phyloP scores from a whole-genome alignment of 768 basidiomycete species.

The Collybia nuda region DNA sequence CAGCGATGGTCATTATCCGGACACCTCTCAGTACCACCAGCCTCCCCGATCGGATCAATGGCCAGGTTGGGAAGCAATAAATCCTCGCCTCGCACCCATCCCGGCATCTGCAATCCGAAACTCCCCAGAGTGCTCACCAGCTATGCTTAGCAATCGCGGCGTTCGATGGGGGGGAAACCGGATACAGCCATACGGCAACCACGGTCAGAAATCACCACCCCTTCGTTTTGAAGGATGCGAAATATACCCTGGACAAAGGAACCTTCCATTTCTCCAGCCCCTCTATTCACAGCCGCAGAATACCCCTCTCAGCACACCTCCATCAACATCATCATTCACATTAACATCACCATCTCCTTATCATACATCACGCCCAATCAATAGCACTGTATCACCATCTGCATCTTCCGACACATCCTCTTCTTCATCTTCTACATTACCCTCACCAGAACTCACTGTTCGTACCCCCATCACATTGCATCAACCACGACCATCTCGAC shows the following conservation, averaged over 20 bases:
- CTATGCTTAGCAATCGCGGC: slow-evolving; percentile 4
- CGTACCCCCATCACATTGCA: slow-evolving; percentile 33
- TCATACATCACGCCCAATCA: slow-evolving; percentile 1
- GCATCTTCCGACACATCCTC: slow-evolving; percentile 13
- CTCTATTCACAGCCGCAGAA: slow-evolving; percentile 7
- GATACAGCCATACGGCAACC: slow-evolving; percentile 8
- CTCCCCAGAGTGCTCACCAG: slow-evolving; percentile 6
- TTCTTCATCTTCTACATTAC: slow-evolving; percentile 17
- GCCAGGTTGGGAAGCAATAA: slow-evolving; percentile 7
- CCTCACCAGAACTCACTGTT: slow-evolving; percentile 18
- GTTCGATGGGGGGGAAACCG: slow-evolving; percentile 8
- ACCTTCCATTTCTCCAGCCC: background rate
- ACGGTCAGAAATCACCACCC: slow-evolving; percentile 11
- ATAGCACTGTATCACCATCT: slow-evolving; percentile 14
- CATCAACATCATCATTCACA: slow-evolving; percentile 7
- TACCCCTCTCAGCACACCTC: slow-evolving; percentile 6
- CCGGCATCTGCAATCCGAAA: slow-evolving; percentile 12
- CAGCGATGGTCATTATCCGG: slow-evolving; percentile 1
- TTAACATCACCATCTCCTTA: slow-evolving; percentile 7
- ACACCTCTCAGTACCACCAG: background rate
- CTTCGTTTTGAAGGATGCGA: slow-evolving; percentile 5
- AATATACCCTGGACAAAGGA: slow-evolving; percentile 2
- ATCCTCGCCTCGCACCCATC: slow-evolving; percentile 5
- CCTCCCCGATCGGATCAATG: slow-evolving; percentile 1
- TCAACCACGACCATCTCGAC: slow-evolving; percentile 46